Evolutionary conservation across 2,329 filamentous ascomycete genomes (phyloP).

Genomic region (Xylariaceae sp.): DNA sequence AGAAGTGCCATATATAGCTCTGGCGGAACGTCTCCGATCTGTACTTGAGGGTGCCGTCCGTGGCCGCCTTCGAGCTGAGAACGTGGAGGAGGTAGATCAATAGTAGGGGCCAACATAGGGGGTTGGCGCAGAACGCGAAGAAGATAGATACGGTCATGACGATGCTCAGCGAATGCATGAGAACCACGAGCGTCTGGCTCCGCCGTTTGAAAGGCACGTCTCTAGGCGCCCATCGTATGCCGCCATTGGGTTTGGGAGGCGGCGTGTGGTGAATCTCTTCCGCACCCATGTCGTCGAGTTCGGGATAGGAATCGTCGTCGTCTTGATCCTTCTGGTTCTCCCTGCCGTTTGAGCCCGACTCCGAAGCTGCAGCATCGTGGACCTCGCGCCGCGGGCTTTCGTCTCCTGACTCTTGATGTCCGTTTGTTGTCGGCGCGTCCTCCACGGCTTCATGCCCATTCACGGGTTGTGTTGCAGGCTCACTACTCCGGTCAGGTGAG

Average conservation of each 20-base stretch:
- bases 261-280: slow-evolving; percentile 28
- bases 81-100: slow-evolving; percentile 78
- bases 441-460: background rate
- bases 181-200: slow-evolving; percentile 71
- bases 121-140: slow-evolving; percentile 86
- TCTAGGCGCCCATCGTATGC: slow-evolving; percentile 80
- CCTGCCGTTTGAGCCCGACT: slow-evolving; percentile 13
- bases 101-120: slow-evolving; percentile 78
- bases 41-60: slow-evolving; percentile 67
- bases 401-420: background rate
- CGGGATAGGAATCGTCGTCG: slow-evolving; percentile 32
- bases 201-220: slow-evolving; percentile 66
- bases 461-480: background rate
- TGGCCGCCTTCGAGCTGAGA: slow-evolving; percentile 70
- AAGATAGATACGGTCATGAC: slow-evolving; percentile 70
- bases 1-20: slow-evolving; percentile 76
- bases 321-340: slow-evolving; percentile 18
- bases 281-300: slow-evolving; percentile 31
- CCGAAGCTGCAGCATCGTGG: slow-evolving; percentile 21
- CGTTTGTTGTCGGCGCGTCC: background rate
- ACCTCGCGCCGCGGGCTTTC: background rate
- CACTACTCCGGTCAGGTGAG: slow-evolving; percentile 6
- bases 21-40: slow-evolving; percentile 71
- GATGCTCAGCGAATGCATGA: slow-evolving; percentile 68
- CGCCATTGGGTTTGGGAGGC: slow-evolving; percentile 30